Evolutionary conservation across 2,329 filamentous ascomycete genomes (phyloP).

Genomic region (Helminthosporium solani): DNA sequence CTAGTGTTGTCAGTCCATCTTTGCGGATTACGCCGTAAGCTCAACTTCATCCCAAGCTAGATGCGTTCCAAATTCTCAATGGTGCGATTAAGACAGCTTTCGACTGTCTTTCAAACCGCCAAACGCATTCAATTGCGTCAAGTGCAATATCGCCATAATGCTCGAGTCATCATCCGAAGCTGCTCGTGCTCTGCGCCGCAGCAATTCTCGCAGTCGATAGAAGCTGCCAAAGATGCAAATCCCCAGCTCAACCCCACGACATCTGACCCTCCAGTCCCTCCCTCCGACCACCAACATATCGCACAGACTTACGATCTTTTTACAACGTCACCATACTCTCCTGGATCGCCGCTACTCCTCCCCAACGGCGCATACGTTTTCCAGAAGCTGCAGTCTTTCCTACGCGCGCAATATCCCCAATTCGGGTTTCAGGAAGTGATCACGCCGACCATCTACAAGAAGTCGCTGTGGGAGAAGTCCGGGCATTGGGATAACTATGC

Average conservation of each 20-base stretch:
- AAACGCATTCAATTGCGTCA: conserved; percentile 11
- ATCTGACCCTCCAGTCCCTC: conserved; percentile 38
- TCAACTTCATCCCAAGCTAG: conserved; percentile 13
- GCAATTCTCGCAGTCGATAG: conserved; percentile 26
- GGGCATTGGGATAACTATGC: conserved; percentile 89
- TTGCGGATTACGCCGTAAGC: conserved; percentile 31
- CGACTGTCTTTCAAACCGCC: conserved; percentile 13
- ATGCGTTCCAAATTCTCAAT: conserved; percentile 26
- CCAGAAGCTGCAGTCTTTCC: conserved; percentile 77
- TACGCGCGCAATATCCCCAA: conserved; percentile 78
- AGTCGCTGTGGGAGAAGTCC: conserved; percentile 79
- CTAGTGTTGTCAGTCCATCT: conserved; percentile 4
- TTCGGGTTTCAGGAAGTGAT: conserved; percentile 89
- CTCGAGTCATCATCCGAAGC: conserved; percentile 15
- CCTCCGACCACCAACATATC: conserved; percentile 53
- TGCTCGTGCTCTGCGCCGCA: conserved; percentile 41
- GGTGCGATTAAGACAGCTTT: conserved; percentile 31
- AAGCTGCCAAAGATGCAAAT: conserved; percentile 17
- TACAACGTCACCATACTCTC: conserved; percentile 75
- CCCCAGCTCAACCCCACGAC: conserved; percentile 34
- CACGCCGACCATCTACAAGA: conserved; percentile 88
- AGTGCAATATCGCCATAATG: conserved; percentile 8
- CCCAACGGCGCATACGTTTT: conserved; percentile 81
- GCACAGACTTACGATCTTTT: conserved; percentile 69
- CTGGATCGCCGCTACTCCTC: conserved; percentile 81